Evolutionary conservation across 202 grass and related monocot species (phyloP), one percentile per base, ranked within the genome.

Genomic region (Zizania palustris): DNA sequence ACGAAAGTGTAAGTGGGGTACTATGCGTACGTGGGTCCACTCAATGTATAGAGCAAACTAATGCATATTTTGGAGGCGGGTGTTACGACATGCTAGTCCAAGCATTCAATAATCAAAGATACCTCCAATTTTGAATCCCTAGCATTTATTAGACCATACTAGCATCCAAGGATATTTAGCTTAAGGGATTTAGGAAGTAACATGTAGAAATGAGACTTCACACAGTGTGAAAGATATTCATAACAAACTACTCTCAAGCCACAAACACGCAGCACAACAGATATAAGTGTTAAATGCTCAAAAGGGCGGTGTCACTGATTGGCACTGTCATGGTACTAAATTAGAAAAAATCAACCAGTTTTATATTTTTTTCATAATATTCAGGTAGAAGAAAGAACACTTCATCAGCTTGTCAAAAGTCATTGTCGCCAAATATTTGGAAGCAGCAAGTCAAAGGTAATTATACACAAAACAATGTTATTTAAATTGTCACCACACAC

Each of bases 241-340:
- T 59, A 78, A 78, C 40, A 77, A 78, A 11, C 58, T 76, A 61
- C 13, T 53, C 34, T 36, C 57, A 61, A 15, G 37, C 37, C 13
- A 49, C 21, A 63, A 63, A 65, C 74, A 33, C 19, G 3, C 55
- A 44, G 37, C 55, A 67, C 7, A 19, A 66, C 63, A 77, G 18
- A 67, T 56, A 45, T 65, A 56, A 1, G 14, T 39, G 37, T 45
- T 74, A 4, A 46, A 61, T 60, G 72, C 33, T 74, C 14, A 18
- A 60, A 61, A 61, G 20, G 60, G 35, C n/a, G 14, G 34, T 33
- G 42, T 33, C 37, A 43, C 4, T 73, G 38, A 44, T 59, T 14
- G 15, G 11, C 42, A 59, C 21, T 16, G 3, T 6, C 43, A 69
- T 45, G 45, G 21, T 14, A 65, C 4, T 12, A 37, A 74, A 11